These are phyloP conservation scores for Ramaria sp. DNA, from an alignment of 768 basidiomycete species.

Conservation along the genomic window DNA sequence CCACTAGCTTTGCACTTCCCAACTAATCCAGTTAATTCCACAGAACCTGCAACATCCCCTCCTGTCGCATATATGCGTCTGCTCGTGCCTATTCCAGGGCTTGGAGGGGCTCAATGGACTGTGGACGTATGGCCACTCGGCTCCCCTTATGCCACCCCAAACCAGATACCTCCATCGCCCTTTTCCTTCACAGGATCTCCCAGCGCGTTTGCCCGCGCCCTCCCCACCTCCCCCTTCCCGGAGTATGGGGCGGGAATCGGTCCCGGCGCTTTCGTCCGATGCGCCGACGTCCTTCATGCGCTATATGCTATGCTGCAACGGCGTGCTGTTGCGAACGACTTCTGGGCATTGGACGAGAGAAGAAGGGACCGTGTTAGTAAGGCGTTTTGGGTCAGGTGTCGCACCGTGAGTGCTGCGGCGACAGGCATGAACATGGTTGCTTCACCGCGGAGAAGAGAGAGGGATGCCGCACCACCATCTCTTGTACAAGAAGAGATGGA, in stretches of 20 bases:
- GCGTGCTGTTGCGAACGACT: background rate
- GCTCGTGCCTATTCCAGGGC: background rate
- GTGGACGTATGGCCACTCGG: slow-evolving; percentile 1
- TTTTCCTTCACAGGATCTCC: background rate
- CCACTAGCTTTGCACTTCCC: background rate
- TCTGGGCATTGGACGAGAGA: background rate
- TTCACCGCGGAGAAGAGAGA: background rate
- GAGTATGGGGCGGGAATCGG: background rate
- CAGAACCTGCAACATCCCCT: slow-evolving; percentile 2
- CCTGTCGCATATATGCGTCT: background rate
- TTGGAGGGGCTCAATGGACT: background rate
- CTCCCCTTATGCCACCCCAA: background rate
- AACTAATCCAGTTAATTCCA: background rate
- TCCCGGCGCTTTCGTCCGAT: background rate
- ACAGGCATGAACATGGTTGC: no score
- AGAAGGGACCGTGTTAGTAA: background rate
- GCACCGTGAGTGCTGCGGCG: background rate
- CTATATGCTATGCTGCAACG: background rate
- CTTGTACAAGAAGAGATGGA: background rate
- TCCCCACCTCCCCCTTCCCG: background rate
- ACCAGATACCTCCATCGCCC: background rate
- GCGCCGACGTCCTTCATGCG: background rate
- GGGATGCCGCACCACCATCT: no score
- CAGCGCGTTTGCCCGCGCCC: no score
- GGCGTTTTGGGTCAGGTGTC: background rate